Evolutionary conservation across 305 asterid species (phyloP).

Genomic region (Solanum hybrid): DNA sequence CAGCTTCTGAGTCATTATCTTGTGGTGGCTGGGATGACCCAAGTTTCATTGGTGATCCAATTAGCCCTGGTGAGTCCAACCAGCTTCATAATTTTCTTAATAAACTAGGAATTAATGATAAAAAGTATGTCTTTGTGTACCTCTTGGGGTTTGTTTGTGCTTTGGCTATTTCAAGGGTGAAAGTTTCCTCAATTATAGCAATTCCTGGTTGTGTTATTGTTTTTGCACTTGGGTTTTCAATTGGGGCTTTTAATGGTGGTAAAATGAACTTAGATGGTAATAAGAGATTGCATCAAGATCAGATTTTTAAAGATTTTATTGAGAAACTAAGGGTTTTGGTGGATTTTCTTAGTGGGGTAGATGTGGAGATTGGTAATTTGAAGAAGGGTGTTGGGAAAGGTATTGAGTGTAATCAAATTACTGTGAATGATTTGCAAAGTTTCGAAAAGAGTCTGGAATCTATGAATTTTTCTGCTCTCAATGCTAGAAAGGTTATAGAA

Average conservation of each 20-base stretch:
- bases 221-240: slow-evolving; percentile 66
- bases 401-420: slow-evolving; percentile 37
- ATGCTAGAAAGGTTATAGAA: slow-evolving; percentile 33
- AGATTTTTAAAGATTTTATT: slow-evolving; percentile 19
- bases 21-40: slow-evolving; percentile 76
- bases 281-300: slow-evolving; percentile 30
- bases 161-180: slow-evolving; percentile 66
- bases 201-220: slow-evolving; percentile 73
- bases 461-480: slow-evolving; percentile 16
- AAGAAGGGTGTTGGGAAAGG: slow-evolving; percentile 38
- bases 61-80: slow-evolving; percentile 46
- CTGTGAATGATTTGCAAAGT: slow-evolving; percentile 44
- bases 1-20: slow-evolving; percentile 37
- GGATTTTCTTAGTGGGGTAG: slow-evolving; percentile 24
- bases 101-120: slow-evolving; percentile 58
- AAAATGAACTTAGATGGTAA: slow-evolving; percentile 31
- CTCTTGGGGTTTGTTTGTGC: slow-evolving; percentile 82
- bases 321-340: slow-evolving; percentile 37
- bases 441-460: slow-evolving; percentile 39
- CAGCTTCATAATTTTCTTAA: slow-evolving; percentile 35
- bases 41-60: slow-evolving; percentile 28
- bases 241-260: slow-evolving; percentile 65
- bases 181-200: slow-evolving; percentile 55
- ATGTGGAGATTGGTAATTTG: slow-evolving; percentile 29
- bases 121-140: slow-evolving; percentile 59